Percentiles rank a stretch among this genome's conserved stretches.
Conservation (phyloP, 208 protist genomes). For the Angomonas ambiguus region DNA sequence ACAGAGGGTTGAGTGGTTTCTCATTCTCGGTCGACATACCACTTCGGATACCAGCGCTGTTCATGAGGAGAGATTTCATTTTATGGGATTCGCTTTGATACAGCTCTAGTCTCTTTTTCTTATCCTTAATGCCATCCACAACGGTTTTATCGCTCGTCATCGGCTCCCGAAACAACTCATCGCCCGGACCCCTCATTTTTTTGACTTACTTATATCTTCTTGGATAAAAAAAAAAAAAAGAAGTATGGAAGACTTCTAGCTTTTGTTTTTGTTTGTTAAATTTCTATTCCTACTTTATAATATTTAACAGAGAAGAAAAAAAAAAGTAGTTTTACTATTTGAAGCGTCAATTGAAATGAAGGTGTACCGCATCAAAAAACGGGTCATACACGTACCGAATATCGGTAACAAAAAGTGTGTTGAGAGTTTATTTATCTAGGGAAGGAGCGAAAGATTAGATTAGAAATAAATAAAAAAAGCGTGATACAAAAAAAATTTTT, state of each 20-base stretch:
- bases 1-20: constrained; percentile 57
- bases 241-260: too few species aligned
- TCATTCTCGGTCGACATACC: constrained; percentile 44
- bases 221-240: constrained; percentile 9
- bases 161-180: constrained; percentile 23
- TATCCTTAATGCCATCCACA: constrained; percentile 36
- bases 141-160: constrained; percentile 25
- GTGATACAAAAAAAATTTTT: not conserved
- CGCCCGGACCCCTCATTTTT: constrained; percentile 19
- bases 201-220: not conserved
- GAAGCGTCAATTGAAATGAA: too few species aligned
- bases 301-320: too few species aligned
- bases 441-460: not conserved
- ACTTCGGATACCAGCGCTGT: constrained; percentile 62
- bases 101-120: constrained; percentile 57
- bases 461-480: too few species aligned
- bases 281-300: too few species aligned
- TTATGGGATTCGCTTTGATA: constrained; percentile 79
- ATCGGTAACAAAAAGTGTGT: not conserved
- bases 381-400: too few species aligned
- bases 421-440: not conserved
- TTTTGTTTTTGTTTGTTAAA: too few species aligned
- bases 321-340: too few species aligned
- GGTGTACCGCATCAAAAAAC: too few species aligned
- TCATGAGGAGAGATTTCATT: constrained; percentile 82